Base-by-base conservation (phyloP, 176 grass and related monocot species). In the Musa schizocarpa region DNA sequence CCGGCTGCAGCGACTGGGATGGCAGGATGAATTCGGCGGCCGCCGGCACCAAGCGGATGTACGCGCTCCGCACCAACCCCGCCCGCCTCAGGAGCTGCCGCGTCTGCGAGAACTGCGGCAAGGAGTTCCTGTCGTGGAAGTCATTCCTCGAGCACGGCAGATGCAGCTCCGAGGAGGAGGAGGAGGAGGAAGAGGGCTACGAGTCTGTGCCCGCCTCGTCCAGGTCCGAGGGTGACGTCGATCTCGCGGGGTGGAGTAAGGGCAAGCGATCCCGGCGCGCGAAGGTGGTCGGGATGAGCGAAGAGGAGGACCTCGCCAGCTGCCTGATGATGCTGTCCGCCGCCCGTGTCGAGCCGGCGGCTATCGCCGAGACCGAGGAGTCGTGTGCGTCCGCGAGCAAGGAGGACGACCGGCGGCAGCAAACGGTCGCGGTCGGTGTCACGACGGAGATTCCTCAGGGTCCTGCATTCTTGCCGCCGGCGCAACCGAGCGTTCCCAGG, bases 301-400 rank as follows among this genome's bases (percentile, higher is more conserved):
- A 90, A 64, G 85, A 90, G 68, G 89, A 96, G 72, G 85, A 90
- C 49, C 81, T 92, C 12, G 87, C 87, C 9, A 87, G 86, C 17
- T 89, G 85, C 34, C 81, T 96, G 11, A 85, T 96, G 9, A 79
- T 96, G 89, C 89, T 96, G 20, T 96, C 93, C 9, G 73, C 81
- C 0, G 82, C 81, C 11, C 81, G 86, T 58, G 52, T 72, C 5
- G 49, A 82, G 1, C 82, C 77, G 16, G 0, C 53, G 25, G 53
- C 7, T 13, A 12, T 73, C 52, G 14, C 21, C 1, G 26, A 82
- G 11, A 75, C 61, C 3, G 67, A 79, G 53, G 75, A 85, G 34
- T 77, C 77, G 6, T 61, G 67, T 43, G 68, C 53, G 26, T 79
- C 80, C 1, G 66, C 61, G 1, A 77, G 76, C 63, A 85, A 67